These are phyloP conservation scores for Apiospora aurea DNA, from an alignment of 2,329 filamentous ascomycete genomes.

Conservation along the genomic window DNA sequence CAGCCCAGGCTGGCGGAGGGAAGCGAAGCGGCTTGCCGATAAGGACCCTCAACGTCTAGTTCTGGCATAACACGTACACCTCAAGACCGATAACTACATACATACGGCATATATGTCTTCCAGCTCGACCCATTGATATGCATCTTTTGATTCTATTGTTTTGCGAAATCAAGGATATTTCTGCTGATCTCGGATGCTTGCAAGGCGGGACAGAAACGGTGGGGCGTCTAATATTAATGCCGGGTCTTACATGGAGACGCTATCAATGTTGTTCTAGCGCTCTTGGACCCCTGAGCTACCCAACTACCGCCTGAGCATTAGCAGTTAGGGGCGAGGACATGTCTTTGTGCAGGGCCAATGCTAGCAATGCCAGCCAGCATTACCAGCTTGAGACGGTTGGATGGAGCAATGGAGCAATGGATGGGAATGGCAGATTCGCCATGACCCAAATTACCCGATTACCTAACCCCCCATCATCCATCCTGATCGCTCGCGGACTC, in stretches of 20 bases:
- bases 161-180: background rate
- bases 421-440: conserved; percentile 4
- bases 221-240: conserved; percentile 2
- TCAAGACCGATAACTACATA: background rate
- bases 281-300: background rate
- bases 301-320: too few relatives aligned
- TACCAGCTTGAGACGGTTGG: background rate
- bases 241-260: background rate
- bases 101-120: background rate
- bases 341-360: background rate
- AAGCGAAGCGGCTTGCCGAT: background rate
- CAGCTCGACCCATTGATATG: background rate
- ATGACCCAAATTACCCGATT: conserved; percentile 7
- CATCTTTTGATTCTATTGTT: background rate
- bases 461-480: background rate
- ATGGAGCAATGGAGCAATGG: background rate
- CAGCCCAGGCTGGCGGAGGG: background rate
- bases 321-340: background rate
- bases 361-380: background rate
- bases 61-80: background rate
- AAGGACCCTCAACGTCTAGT: background rate
- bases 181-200: background rate
- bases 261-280: background rate
- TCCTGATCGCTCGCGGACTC: background rate
- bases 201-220: background rate